Percentiles rank a stretch among this genome's conserved stretches.
phyloP scores from a whole-genome alignment of 2,329 filamentous ascomycete genomes.

The Talaromyces sp. region DNA sequence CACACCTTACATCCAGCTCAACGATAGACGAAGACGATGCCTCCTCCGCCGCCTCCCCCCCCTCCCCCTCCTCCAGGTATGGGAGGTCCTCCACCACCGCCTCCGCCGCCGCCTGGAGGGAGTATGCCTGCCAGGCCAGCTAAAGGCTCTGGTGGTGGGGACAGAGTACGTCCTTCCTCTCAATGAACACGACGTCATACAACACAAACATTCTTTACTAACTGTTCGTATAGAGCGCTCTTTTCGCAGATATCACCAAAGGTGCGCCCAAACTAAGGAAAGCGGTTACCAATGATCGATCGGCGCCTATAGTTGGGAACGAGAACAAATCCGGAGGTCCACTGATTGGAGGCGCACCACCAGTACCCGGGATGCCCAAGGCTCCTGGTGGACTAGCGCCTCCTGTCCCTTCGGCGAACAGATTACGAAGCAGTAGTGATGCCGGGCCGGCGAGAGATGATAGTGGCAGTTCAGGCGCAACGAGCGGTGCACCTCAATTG shows the following conservation, averaged over 20 bases:
- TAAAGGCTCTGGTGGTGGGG: slow-evolving; percentile 50
- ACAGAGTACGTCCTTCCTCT: slow-evolving; percentile 55
- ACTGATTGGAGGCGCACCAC: slow-evolving; percentile 71
- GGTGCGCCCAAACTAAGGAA: slow-evolving; percentile 72
- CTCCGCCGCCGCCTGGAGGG: slow-evolving; percentile 59
- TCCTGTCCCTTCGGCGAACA: slow-evolving; percentile 62
- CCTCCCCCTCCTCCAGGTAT: slow-evolving; percentile 62
- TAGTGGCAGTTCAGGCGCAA: slow-evolving; percentile 45
- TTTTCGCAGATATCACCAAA: slow-evolving; percentile 84
- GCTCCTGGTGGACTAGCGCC: slow-evolving; percentile 67
- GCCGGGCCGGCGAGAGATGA: slow-evolving; percentile 41
- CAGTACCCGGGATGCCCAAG: slow-evolving; percentile 64
- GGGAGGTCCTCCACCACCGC: slow-evolving; percentile 58
- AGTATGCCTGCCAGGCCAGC: slow-evolving; percentile 57
- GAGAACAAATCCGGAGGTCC: slow-evolving; percentile 55
- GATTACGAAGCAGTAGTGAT: slow-evolving; percentile 82
- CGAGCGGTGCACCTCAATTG: slow-evolving; percentile 68
- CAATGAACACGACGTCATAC: neutral
- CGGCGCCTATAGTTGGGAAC: slow-evolving; percentile 67
- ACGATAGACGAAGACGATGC: slow-evolving; percentile 32
- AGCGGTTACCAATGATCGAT: slow-evolving; percentile 86
- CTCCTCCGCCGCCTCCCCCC: slow-evolving; percentile 63
- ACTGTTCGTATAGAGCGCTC: slow-evolving; percentile 63
- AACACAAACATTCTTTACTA: slow-evolving; percentile 5
- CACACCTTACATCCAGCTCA: slow-evolving; percentile 8